Percentiles rank a stretch among this genome's conserved stretches.
Conservation (phyloP, 139 green algal species). For the Asterochloris sp. region DNA sequence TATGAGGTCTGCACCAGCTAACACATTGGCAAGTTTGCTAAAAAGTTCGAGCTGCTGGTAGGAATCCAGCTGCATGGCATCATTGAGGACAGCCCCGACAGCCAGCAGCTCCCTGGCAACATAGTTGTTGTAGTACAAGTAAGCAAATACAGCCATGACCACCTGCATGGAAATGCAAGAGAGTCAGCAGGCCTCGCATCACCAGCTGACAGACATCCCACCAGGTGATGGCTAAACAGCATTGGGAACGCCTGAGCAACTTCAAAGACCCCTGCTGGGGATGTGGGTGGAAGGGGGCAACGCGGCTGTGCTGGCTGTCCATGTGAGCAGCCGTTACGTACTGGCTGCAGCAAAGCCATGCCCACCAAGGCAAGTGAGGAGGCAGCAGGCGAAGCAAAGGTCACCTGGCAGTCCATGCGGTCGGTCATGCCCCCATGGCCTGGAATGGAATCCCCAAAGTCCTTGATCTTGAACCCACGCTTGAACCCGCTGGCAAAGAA, state of each 20-base stretch:
- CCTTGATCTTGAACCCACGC: conserved; percentile 97
- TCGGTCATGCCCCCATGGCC: conserved; percentile 98
- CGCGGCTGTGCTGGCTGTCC: neutral
- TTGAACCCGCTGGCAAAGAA: conserved; percentile 99
- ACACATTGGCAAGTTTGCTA: conserved; percentile 57
- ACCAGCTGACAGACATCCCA: no score
- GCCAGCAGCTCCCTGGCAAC: conserved; percentile 37
- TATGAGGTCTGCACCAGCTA: conserved; percentile 31
- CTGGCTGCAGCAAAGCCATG: neutral
- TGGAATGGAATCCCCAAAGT: conserved; percentile 98
- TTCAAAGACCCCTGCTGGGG: no score
- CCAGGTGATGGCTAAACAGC: neutral
- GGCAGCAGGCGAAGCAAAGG: neutral
- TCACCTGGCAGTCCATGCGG: conserved; percentile 95
- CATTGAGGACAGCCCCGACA: conserved; percentile 55
- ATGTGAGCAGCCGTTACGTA: neutral
- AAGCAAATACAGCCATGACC: conserved; percentile 95
- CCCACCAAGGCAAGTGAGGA: neutral
- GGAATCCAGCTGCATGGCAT: conserved; percentile 22
- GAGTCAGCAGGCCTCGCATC: neutral
- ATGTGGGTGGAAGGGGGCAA: no score
- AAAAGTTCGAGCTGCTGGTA: conserved; percentile 58
- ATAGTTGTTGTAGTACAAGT: conserved; percentile 92
- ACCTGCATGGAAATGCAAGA: conserved; percentile 52
- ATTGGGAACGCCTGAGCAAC: neutral